A percentile compares a stretch with the other conserved stretches of the same genome.
These are phyloP conservation scores for Choricystis sp. DNA, from an alignment of 139 green algal species.

Conservation along the genomic window DNA sequence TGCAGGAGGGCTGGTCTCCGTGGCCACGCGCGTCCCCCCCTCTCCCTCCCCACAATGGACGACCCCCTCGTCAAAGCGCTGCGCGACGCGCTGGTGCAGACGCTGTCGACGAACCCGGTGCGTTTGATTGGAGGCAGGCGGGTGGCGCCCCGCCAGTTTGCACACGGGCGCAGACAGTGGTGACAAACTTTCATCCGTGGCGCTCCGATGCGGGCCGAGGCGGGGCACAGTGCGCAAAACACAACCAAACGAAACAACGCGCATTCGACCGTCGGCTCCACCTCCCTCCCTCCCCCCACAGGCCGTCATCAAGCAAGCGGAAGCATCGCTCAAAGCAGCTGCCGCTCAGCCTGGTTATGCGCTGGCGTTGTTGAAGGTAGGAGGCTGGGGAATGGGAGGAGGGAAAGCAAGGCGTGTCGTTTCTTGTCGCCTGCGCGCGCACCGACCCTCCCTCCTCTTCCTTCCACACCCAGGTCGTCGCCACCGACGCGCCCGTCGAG, in stretches of 20 bases:
- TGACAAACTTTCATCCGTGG: too few species aligned
- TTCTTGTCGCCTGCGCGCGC: too few species aligned
- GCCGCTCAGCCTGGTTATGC: slow-evolving; percentile 48
- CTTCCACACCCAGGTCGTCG: slow-evolving; percentile 37
- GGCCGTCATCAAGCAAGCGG: slow-evolving; percentile 62
- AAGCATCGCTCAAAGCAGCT: slow-evolving; percentile 50
- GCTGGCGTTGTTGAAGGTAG: slow-evolving; percentile 55
- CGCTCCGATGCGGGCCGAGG: too few species aligned
- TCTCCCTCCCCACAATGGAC: not conserved
- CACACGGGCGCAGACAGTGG: not conserved
- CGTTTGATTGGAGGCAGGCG: not conserved
- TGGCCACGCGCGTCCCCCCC: not conserved
- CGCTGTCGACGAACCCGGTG: slow-evolving; percentile 34
- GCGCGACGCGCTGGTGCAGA: slow-evolving; percentile 28
- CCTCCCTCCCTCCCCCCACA: slow-evolving; percentile 15
- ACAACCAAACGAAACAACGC: too few species aligned
- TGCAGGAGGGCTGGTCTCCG: too few species aligned
- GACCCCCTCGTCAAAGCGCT: slow-evolving; percentile 2
- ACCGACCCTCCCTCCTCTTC: not conserved
- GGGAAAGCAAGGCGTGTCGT: not conserved
- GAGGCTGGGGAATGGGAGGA: too few species aligned
- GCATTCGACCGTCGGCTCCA: not conserved
- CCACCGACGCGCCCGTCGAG: slow-evolving; percentile 34
- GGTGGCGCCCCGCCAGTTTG: not conserved
- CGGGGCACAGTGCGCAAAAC: too few species aligned